A percentile compares a stretch with the other conserved stretches of the same genome.
Conservation (phyloP, 208 protist genomes). For the Acanthamoeba lugdunensis region DNA sequence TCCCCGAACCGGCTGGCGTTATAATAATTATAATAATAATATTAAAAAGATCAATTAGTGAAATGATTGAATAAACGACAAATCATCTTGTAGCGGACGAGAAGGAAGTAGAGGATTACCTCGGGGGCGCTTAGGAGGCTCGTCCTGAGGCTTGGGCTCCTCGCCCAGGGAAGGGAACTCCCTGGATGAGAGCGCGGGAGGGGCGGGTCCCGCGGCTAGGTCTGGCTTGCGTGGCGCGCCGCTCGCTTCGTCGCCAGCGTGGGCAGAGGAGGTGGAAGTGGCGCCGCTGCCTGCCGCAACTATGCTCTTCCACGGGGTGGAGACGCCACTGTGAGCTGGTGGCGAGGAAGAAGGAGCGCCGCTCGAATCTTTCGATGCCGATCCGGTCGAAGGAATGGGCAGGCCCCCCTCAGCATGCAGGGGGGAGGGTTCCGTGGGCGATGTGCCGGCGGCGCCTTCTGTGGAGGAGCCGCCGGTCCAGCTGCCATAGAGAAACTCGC, state of each 20-base stretch:
- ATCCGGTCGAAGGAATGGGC: not conserved
- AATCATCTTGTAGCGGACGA: too few relatives aligned
- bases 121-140: not conserved
- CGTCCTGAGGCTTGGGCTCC: conserved; percentile 1
- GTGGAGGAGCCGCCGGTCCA: not conserved
- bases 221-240: not conserved
- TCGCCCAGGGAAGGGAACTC: conserved; percentile 45
- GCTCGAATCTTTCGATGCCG: not conserved
- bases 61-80: too few relatives aligned
- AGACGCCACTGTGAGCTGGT: not conserved
- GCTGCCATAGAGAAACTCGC: not conserved
- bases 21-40: not conserved
- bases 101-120: not conserved
- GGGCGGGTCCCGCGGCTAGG: not conserved
- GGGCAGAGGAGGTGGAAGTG: not conserved
- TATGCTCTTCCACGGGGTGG: conserved; percentile 45
- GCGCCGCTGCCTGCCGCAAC: not conserved
- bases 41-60: not conserved
- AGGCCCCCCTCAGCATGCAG: not conserved
- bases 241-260: not conserved
- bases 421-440: not conserved
- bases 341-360: not conserved
- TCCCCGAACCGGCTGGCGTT: not conserved
- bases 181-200: not conserved
- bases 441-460: not conserved